phyloP scores from a whole-genome alignment of 139 green algal genomes.

The Chlamydomonas schloesseri region DNA sequence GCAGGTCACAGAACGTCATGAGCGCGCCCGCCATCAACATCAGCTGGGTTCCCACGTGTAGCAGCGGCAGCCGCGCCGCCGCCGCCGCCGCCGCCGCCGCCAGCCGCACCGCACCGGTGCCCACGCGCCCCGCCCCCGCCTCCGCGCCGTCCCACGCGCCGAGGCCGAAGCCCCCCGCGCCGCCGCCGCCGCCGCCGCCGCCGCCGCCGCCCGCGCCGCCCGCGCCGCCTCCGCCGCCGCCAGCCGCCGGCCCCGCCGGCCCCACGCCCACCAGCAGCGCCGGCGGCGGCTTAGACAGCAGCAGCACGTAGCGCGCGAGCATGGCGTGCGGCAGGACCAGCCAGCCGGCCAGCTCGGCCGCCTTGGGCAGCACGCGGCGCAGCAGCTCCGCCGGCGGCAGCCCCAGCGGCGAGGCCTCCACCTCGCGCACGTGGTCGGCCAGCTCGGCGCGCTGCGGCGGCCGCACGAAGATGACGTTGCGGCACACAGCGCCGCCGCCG shows the following conservation, averaged over 20 bases:
- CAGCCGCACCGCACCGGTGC: background rate
- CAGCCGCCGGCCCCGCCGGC: background rate
- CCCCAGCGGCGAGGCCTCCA: constrained; percentile 7
- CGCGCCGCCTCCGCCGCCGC: background rate
- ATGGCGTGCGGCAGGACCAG: constrained; percentile 12
- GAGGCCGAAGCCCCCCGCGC: background rate
- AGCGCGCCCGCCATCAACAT: constrained; percentile 4
- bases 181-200: background rate
- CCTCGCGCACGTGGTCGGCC: constrained; percentile 21
- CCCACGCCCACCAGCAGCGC: background rate
- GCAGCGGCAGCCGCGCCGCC: background rate
- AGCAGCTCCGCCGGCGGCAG: background rate
- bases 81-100: too few relatives aligned
- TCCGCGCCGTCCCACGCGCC: too few relatives aligned
- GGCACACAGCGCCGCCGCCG: background rate
- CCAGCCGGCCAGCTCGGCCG: background rate
- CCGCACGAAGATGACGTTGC: constrained; percentile 13
- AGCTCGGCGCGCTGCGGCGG: constrained; percentile 12
- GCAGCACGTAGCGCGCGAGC: background rate
- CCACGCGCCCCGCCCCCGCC: background rate
- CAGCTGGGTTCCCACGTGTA: background rate
- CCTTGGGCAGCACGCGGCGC: background rate
- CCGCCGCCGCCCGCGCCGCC: background rate
- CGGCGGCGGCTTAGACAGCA: constrained; percentile 1
- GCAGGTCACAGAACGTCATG: constrained; percentile 4